Percentiles rank a stretch among this genome's conserved stretches.
phyloP scores from a whole-genome alignment of 495 filamentous ascomycete genomes.

The Penicillium canescens region DNA sequence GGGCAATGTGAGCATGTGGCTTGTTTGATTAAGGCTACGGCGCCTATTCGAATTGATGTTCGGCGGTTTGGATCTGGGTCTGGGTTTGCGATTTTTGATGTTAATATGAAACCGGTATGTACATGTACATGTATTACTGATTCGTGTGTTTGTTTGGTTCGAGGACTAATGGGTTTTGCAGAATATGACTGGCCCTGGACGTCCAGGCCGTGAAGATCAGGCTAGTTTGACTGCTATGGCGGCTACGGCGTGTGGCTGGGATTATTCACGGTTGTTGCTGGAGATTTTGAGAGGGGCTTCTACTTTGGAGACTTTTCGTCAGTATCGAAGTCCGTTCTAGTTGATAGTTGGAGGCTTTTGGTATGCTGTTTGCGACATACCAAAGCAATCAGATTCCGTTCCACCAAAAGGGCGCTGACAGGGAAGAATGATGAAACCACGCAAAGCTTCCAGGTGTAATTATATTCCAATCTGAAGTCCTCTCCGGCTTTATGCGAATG shows the following conservation, averaged over 20 bases:
- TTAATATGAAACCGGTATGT: slow-evolving; percentile 46
- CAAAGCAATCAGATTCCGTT: no score
- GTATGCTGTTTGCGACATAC: no score
- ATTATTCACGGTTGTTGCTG: slow-evolving; percentile 22
- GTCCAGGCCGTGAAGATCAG: slow-evolving; percentile 32
- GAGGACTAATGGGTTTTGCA: neutral
- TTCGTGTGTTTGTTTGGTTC: neutral
- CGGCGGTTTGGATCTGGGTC: slow-evolving; percentile 24
- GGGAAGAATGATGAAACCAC: no score
- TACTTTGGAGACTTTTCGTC: slow-evolving; percentile 14
- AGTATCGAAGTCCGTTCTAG: slow-evolving; percentile 20
- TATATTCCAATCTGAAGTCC: no score
- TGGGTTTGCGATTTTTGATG: slow-evolving; percentile 42
- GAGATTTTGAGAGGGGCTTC: slow-evolving; percentile 20
- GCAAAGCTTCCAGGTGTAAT: no score
- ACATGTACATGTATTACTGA: neutral
- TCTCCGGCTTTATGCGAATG: no score
- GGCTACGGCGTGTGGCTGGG: slow-evolving; percentile 25
- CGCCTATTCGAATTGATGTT: slow-evolving; percentile 37
- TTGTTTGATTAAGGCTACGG: slow-evolving; percentile 26
- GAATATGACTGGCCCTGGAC: slow-evolving; percentile 35
- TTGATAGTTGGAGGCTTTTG: no score
- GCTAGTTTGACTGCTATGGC: slow-evolving; percentile 30
- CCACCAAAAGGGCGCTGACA: no score
- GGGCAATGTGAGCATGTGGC: slow-evolving; percentile 32